These are phyloP conservation scores for Chlorokybus atmophyticus DNA, from an alignment of 139 green algal genomes.

Conservation along the genomic window DNA sequence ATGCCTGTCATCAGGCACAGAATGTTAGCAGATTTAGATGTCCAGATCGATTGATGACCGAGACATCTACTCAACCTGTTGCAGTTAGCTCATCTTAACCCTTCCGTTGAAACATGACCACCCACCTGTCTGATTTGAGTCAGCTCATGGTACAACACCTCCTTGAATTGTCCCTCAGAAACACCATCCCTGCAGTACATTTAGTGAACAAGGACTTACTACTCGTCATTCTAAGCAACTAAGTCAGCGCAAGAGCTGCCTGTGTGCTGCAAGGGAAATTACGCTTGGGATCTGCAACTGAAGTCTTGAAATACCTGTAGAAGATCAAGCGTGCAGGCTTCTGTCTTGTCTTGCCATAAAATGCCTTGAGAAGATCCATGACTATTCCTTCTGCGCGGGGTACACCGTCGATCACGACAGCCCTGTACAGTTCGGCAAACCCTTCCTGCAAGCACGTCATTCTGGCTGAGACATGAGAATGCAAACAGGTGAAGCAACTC, in stretches of 20 bases:
- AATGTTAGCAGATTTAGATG: slow-evolving; percentile 1
- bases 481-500: too few relatives aligned
- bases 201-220: too few relatives aligned
- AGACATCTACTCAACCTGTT: not conserved
- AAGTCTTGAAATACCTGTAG: too few relatives aligned
- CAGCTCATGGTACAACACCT: slow-evolving; percentile 35
- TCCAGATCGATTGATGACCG: not conserved
- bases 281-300: too few relatives aligned
- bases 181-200: slow-evolving; percentile 54
- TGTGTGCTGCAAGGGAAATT: too few relatives aligned
- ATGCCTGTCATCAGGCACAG: slow-evolving; percentile 14
- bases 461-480: too few relatives aligned
- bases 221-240: too few relatives aligned
- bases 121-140: slow-evolving; percentile 1
- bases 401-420: not conserved
- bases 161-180: slow-evolving; percentile 67
- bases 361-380: not conserved
- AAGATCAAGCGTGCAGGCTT: not conserved
- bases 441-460: too few relatives aligned
- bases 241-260: too few relatives aligned
- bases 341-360: not conserved
- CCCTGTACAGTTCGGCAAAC: too few relatives aligned
- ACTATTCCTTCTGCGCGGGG: not conserved
- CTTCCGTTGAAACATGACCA: not conserved
- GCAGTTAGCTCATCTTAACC: not conserved